Evolutionary conservation across 371 early-diverging fungal species (phyloP).

Genomic region (Mucor saturninus): DNA sequence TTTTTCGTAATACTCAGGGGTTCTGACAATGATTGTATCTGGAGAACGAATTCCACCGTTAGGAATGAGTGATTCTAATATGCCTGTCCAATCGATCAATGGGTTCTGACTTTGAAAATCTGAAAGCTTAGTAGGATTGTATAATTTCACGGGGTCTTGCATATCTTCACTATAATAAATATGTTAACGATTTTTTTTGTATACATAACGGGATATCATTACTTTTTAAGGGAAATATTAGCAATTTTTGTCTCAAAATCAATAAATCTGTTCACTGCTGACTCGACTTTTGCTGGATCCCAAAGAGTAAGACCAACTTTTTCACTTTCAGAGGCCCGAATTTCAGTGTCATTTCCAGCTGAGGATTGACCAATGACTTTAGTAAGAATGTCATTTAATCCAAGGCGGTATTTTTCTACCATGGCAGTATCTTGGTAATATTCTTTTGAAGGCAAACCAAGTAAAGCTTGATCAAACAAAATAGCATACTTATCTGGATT

Average conservation of each 20-base stretch:
- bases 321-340: slow-evolving; percentile 16
- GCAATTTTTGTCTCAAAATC: slow-evolving; percentile 59
- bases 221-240: slow-evolving; percentile 27
- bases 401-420: slow-evolving; percentile 38
- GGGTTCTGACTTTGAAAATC: slow-evolving; percentile 39
- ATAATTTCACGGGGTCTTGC: slow-evolving; percentile 52
- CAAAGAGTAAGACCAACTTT: slow-evolving; percentile 11
- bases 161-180: slow-evolving; percentile 39
- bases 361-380: slow-evolving; percentile 20
- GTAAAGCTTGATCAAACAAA: slow-evolving; percentile 42
- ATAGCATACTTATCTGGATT: slow-evolving; percentile 46
- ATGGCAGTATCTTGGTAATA: slow-evolving; percentile 52
- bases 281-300: slow-evolving; percentile 20
- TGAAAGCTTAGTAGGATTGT: slow-evolving; percentile 52
- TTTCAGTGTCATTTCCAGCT: not conserved
- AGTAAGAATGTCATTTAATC: slow-evolving; percentile 31
- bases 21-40: slow-evolving; percentile 9
- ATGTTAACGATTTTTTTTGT: not conserved
- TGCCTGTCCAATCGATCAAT: slow-evolving; percentile 38
- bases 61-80: slow-evolving; percentile 8
- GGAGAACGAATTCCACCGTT: not conserved
- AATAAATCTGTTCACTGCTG: slow-evolving; percentile 43
- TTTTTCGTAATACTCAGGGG: slow-evolving; percentile 17
- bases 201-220: not conserved
- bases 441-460: slow-evolving; percentile 61